Evolutionary conservation across 768 basidiomycete species (phyloP).

Genomic region (Auriscalpium microsporum): DNA sequence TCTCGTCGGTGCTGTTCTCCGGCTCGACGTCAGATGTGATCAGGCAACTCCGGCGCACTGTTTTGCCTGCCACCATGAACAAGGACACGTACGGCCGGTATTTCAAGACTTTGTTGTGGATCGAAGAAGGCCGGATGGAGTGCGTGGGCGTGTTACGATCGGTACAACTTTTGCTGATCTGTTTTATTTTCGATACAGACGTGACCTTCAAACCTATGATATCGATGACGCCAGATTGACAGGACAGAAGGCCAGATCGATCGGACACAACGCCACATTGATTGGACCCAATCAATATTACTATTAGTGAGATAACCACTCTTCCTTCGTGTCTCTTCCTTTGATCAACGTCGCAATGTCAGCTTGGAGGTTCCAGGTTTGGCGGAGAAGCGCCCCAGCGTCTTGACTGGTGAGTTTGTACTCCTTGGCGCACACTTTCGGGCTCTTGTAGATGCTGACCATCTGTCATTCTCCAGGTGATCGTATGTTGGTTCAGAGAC

Average conservation of each 20-base stretch:
- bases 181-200: slow-evolving; percentile 10
- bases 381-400: slow-evolving; percentile 50
- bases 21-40: background rate
- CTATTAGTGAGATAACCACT: slow-evolving; percentile 31
- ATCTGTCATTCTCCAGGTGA: slow-evolving; percentile 22
- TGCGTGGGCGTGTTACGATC: slow-evolving; percentile 7
- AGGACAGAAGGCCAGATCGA: slow-evolving; percentile 24
- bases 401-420: slow-evolving; percentile 41
- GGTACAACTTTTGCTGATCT: background rate
- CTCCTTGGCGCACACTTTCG: background rate
- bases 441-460: slow-evolving; percentile 24
- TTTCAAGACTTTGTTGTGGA: slow-evolving; percentile 48
- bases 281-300: slow-evolving; percentile 32
- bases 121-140: slow-evolving; percentile 33
- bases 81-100: slow-evolving; percentile 32
- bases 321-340: background rate
- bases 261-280: no score
- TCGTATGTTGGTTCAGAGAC: slow-evolving; percentile 20
- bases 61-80: slow-evolving; percentile 34
- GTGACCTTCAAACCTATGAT: slow-evolving; percentile 27
- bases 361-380: slow-evolving; percentile 48
- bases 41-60: background rate
- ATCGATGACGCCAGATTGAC: slow-evolving; percentile 30
- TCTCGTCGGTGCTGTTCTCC: background rate
- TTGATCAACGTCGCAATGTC: background rate